Percentiles rank a stretch among this genome's conserved stretches.
These are phyloP conservation scores for Capsicum baccatum DNA, from an alignment of 257 asterid species.

Conservation along the genomic window DNA sequence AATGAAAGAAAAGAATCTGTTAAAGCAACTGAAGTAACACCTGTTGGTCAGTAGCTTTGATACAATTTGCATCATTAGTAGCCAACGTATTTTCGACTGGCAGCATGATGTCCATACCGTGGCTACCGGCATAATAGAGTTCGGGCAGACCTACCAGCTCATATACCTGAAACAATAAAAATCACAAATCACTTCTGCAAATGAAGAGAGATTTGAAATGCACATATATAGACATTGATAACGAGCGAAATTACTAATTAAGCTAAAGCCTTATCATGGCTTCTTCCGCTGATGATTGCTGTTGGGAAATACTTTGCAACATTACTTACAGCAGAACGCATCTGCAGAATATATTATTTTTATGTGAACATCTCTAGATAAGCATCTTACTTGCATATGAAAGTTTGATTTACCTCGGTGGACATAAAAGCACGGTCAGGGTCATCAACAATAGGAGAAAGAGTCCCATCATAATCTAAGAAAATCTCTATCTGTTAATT, in stretches of 20 bases:
- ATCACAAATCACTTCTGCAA: constrained; percentile 12
- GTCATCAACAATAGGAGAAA: constrained; percentile 89
- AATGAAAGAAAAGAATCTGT: neutral
- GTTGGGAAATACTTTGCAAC: constrained; percentile 83
- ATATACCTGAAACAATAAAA: constrained; percentile 57
- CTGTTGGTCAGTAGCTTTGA: constrained; percentile 57
- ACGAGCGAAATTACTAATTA: neutral
- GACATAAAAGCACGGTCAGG: constrained; percentile 95
- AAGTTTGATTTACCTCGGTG: constrained; percentile 55
- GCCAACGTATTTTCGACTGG: constrained; percentile 52
- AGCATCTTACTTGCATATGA: constrained; percentile 12
- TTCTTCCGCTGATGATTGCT: constrained; percentile 90
- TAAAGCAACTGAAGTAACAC: constrained; percentile 36
- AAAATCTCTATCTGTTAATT: constrained; percentile 70
- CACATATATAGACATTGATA: neutral
- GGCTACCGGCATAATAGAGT: constrained; percentile 95
- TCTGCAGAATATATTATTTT: constrained; percentile 50
- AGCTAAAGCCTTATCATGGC: constrained; percentile 70
- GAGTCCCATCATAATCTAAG: constrained; percentile 95
- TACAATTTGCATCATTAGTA: constrained; percentile 38
- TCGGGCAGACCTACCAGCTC: constrained; percentile 82
- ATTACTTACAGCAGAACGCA: constrained; percentile 66
- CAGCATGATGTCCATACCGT: constrained; percentile 93
- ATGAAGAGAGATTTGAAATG: neutral
- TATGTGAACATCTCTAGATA: constrained; percentile 13